Conservation (phyloP, 225 moss, liverwort and hornwort species). For the Pseudisothecium myosuroides region DNA sequence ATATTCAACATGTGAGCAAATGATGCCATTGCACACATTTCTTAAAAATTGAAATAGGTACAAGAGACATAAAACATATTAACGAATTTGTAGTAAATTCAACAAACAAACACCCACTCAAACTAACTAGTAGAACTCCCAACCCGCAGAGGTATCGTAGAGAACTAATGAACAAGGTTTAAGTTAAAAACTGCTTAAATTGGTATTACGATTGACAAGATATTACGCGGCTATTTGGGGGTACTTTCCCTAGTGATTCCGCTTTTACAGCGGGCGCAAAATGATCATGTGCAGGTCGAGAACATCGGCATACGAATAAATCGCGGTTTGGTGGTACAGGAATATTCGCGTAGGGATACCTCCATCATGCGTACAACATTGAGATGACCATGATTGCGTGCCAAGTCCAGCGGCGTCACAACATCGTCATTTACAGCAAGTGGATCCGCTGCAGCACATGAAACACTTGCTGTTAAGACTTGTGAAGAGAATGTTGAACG, state of each 20-base stretch:
- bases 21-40: not conserved
- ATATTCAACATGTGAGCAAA: not conserved
- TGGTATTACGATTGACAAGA: not conserved
- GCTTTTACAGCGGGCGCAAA: not conserved
- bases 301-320: not conserved
- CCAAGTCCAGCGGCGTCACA: constrained; percentile 89
- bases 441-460: constrained; percentile 70
- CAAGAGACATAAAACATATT: not conserved
- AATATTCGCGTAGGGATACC: constrained; percentile 22
- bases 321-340: not conserved
- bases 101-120: not conserved
- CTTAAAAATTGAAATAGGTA: not conserved
- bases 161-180: not conserved
- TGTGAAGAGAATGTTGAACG: not conserved
- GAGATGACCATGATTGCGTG: constrained; percentile 68
- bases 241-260: not conserved
- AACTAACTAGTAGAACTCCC: not conserved
- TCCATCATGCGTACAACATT: constrained; percentile 87
- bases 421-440: constrained; percentile 78
- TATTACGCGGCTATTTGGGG: not conserved
- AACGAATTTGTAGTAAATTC: not conserved
- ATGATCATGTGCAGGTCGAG: not conserved
- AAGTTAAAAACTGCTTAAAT: not conserved
- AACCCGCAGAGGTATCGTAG: not conserved
- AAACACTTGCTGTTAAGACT: not conserved